Evolutionary conservation across 768 basidiomycete genomes (phyloP), one percentile per base, ranked within the genome.

Genomic region (Tulasnella sp.): DNA sequence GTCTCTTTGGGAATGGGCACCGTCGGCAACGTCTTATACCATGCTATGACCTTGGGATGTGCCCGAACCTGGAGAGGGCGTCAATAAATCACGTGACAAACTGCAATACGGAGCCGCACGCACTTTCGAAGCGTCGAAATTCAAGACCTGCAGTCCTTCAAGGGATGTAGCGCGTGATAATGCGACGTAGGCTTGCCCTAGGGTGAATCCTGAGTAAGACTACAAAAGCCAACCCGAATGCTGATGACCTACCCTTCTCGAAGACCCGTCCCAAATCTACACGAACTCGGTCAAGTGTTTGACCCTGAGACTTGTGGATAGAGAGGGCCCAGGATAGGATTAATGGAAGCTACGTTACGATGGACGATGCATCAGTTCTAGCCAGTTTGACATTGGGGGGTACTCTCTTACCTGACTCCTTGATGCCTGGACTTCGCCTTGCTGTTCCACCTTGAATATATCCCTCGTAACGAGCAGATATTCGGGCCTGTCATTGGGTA

Each of bases 321-420:
- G 85, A 88, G 89, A 97, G 94, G 0, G 94, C 93, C 94, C 93
- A 98, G 0, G 93, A 78, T 36, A 94, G 75, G 59, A 96, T 92
- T 23, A 97, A 67, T 0, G 89, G 90, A 1, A 94, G 68, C 88
- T 93, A 62, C 57, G 41, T 36, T 31, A 34, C 35, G 40, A 23
- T 29, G 12, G 43, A 39, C 7, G 19, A 25, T 21, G 53, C 21
- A 23, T 23, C 12, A 49, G n/a, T 17, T n/a, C 19, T 19, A 58
- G 39, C 15, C 42, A 17, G 29, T 2, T 39, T 53, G 45, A 12
- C 19, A 46, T 36, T 17, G 4, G 12, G 50, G 21, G 31, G 27
- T 23, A 37, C 34, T 8, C 25, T 67, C 76, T 25, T 53, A 92
- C 88, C 79, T 97, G 93, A 2, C 73, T 74, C 62, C 93, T 72